phyloP scores from a whole-genome alignment of 2,329 filamentous ascomycete genomes.

The Fusarium papillatum region DNA sequence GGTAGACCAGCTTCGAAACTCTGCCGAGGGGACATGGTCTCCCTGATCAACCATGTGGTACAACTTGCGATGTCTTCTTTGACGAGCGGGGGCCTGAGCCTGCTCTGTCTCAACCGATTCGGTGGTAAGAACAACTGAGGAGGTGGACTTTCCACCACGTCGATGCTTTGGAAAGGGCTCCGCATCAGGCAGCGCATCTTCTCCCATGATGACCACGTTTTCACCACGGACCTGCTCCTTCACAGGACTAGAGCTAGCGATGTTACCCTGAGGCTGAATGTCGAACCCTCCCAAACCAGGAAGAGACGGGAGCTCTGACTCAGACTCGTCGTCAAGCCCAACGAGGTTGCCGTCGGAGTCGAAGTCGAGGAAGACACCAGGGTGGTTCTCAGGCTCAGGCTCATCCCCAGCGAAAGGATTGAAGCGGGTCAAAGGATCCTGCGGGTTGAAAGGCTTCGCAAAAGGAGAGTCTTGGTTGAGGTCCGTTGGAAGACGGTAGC shows the following conservation, averaged over 20 bases:
- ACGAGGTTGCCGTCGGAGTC: constrained; percentile 65
- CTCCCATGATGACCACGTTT: constrained; percentile 53
- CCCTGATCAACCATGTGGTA: constrained; percentile 47
- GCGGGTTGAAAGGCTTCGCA: constrained; percentile 33
- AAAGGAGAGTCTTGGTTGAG: constrained; percentile 50
- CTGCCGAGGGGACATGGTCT: constrained; percentile 51
- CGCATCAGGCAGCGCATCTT: constrained; percentile 54
- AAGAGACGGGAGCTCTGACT: constrained; percentile 59
- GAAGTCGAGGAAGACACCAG: constrained; percentile 62
- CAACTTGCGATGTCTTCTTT: constrained; percentile 43
- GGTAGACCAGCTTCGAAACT: constrained; percentile 56
- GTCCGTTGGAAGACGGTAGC: constrained; percentile 50
- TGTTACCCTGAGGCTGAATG: constrained; percentile 18
- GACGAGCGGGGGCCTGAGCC: constrained; percentile 34
- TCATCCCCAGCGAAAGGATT: constrained; percentile 56
- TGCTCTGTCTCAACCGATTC: constrained; percentile 38
- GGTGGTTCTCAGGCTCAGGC: constrained; percentile 51
- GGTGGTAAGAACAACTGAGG: constrained; percentile 35
- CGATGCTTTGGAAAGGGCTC: constrained; percentile 49
- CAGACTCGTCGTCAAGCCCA: constrained; percentile 54
- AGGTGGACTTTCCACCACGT: constrained; percentile 22
- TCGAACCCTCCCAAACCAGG: constrained; percentile 37
- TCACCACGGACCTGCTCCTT: constrained; percentile 44
- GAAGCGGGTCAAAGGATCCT: constrained; percentile 47
- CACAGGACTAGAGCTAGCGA: constrained; percentile 17